phyloP scores from a whole-genome alignment of 169 alveolate species.

The Eimeria tenella region DNA sequence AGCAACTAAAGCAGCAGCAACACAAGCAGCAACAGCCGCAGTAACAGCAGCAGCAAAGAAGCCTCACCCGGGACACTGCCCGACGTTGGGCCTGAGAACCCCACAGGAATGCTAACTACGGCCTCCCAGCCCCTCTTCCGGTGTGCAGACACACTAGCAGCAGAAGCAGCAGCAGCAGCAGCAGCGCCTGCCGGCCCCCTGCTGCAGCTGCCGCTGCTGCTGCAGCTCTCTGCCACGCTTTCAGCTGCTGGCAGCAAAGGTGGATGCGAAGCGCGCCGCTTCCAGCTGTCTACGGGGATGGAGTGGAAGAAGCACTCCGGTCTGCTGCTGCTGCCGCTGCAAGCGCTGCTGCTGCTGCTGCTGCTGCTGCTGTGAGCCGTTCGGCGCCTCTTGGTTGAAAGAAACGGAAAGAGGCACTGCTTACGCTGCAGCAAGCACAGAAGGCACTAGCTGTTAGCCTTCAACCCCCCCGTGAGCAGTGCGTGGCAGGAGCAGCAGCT shows the following conservation, averaged over 20 bases:
- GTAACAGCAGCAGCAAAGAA: background rate
- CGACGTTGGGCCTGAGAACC: background rate
- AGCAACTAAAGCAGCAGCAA: background rate
- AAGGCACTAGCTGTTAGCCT: background rate
- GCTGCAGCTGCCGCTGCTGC: slow-evolving; percentile 7
- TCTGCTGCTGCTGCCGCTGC: background rate
- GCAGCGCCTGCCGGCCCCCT: background rate
- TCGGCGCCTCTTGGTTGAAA: background rate
- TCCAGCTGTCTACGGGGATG: slow-evolving; percentile 19
- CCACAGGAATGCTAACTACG: background rate
- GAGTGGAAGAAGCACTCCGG: slow-evolving; percentile 5
- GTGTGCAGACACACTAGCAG: background rate
- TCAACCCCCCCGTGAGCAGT: background rate
- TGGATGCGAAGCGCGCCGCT: background rate
- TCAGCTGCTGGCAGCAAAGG: slow-evolving; percentile 16
- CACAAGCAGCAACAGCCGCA: background rate
- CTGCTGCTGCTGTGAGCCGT: slow-evolving; percentile 12
- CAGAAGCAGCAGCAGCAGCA: background rate
- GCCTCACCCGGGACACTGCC: slow-evolving; percentile 7
- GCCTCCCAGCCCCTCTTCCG: slow-evolving; percentile 12
- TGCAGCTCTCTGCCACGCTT: background rate
- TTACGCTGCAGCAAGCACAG: background rate
- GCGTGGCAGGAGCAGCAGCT: background rate
- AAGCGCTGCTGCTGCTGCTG: background rate
- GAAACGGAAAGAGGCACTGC: slow-evolving; percentile 11